Base-by-base conservation (phyloP, 176 grass and related monocot species). In the Oryza australiensis region DNA sequence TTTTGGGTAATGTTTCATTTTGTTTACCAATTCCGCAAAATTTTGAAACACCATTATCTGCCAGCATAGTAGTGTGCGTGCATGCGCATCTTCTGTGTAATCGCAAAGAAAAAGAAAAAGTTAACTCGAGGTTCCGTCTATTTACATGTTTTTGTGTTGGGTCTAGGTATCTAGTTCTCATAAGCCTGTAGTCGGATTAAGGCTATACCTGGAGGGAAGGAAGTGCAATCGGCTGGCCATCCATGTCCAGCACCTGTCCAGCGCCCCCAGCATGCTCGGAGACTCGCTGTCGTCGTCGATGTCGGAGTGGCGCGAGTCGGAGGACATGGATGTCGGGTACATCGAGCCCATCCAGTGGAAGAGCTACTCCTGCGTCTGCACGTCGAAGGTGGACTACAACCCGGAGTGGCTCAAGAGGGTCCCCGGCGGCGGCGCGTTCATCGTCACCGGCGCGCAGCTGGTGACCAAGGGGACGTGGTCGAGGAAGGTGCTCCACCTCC, bases 171-270 rank as follows among this genome's bases (percentile, higher is more conserved):
- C 89, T 73, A 99, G 89, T 23, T 62, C 77, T 76, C 88, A 90
- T 51, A 94, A 92, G 68, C 96, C 89, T 53, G 89, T 99, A 32
- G 76, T 83, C 27, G 96, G 93, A 38, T 80, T 99, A 23, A 82
- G 96, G 59, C 79, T 99, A 73, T 99, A 95, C 71, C 88, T 99
- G 63, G 96, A 99, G 77, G 93, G 96, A 1, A 86, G 77, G 64
- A 99, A 95, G 48, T 99, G 93, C 91, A 99, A 99, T 59, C 85
- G 89, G 76, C 72, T 99, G 64, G 93, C 96, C 63, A 94, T 99
- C 81, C 96, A 99, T 82, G 85, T 99, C 60, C 96, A 94, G 75
- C 96, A 99, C 85, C 96, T 99, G 59, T 99, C 96, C 40, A 91
- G 91, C 43, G 75, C 87, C 62, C 96, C 96, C 75, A 95, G 96